A percentile compares a stretch with the other conserved stretches of the same genome.
Conservation (phyloP, 2,329 filamentous ascomycete genomes). For the Botrytis galanthina region DNA sequence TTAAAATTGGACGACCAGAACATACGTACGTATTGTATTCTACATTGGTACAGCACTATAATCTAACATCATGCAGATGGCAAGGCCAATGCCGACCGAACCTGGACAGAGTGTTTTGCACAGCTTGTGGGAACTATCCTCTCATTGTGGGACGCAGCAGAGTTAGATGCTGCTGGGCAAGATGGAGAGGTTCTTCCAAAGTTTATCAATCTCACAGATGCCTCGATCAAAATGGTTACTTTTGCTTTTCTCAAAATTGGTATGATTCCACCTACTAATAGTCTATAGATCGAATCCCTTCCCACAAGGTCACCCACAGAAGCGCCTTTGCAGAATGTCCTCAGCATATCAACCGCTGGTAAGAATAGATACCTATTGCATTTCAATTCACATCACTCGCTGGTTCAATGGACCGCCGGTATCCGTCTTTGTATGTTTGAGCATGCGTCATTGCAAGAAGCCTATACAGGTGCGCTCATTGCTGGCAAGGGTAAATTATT, state of each 20-base stretch:
- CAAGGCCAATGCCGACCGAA: slow-evolving; percentile 77
- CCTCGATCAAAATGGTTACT: slow-evolving; percentile 92
- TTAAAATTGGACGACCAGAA: slow-evolving; percentile 95
- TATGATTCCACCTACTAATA: slow-evolving; percentile 31
- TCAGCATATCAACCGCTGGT: slow-evolving; percentile 92
- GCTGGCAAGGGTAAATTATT: slow-evolving; percentile 87
- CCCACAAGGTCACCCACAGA: slow-evolving; percentile 76
- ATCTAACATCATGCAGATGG: slow-evolving; percentile 62
- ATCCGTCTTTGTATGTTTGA: slow-evolving; percentile 95
- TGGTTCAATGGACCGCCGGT: slow-evolving; percentile 93
- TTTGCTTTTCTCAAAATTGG: slow-evolving; percentile 25
- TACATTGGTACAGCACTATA: background rate
- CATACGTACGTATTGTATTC: slow-evolving; percentile 61
- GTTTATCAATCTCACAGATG: slow-evolving; percentile 96
- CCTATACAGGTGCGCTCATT: slow-evolving; percentile 93
- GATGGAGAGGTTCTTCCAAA: slow-evolving; percentile 83
- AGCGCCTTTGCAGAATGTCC: slow-evolving; percentile 85
- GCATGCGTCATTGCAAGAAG: slow-evolving; percentile 88
- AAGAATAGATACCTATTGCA: slow-evolving; percentile 94
- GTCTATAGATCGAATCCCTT: slow-evolving; percentile 74
- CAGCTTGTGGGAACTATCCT: slow-evolving; percentile 93
- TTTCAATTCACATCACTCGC: slow-evolving; percentile 90
- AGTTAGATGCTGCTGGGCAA: slow-evolving; percentile 82
- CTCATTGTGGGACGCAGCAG: slow-evolving; percentile 92
- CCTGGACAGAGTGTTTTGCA: slow-evolving; percentile 95